phyloP scores from a whole-genome alignment of 805 yeast species.

The Alloascoidea hylecoeti region DNA sequence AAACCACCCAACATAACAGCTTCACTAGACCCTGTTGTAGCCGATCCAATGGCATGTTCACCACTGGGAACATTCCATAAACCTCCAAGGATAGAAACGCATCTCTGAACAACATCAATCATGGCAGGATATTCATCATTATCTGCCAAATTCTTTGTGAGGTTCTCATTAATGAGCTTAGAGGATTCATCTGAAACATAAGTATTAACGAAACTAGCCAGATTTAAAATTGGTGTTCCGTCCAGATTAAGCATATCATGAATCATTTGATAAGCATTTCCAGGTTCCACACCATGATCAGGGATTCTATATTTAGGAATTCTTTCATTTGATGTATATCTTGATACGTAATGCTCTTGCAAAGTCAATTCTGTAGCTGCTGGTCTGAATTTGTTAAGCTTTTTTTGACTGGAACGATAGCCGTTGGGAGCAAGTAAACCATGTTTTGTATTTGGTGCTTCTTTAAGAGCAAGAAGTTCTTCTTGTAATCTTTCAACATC shows the following conservation, averaged over 20 bases:
- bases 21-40: slow-evolving; percentile 90
- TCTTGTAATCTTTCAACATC: slow-evolving; percentile 1
- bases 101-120: slow-evolving; percentile 66
- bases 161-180: slow-evolving; percentile 48
- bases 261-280: slow-evolving; percentile 45
- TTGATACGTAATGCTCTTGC: slow-evolving; percentile 7
- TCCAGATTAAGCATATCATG: slow-evolving; percentile 68
- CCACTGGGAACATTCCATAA: slow-evolving; percentile 63
- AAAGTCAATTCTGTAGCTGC: background rate
- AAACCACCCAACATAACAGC: slow-evolving; percentile 91
- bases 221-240: slow-evolving; percentile 70
- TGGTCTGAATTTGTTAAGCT: background rate
- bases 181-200: slow-evolving; percentile 35
- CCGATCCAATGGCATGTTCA: slow-evolving; percentile 58
- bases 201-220: slow-evolving; percentile 87
- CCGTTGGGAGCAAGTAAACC: background rate
- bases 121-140: slow-evolving; percentile 87
- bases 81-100: slow-evolving; percentile 65
- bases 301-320: slow-evolving; percentile 49
- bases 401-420: background rate
- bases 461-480: background rate
- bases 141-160: slow-evolving; percentile 83
- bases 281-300: slow-evolving; percentile 33
- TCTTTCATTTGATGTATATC: slow-evolving; percentile 7
- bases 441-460: background rate